Evolutionary conservation across 768 basidiomycete species (phyloP).

Genomic region (Tubosaeta brunneosetosa): DNA sequence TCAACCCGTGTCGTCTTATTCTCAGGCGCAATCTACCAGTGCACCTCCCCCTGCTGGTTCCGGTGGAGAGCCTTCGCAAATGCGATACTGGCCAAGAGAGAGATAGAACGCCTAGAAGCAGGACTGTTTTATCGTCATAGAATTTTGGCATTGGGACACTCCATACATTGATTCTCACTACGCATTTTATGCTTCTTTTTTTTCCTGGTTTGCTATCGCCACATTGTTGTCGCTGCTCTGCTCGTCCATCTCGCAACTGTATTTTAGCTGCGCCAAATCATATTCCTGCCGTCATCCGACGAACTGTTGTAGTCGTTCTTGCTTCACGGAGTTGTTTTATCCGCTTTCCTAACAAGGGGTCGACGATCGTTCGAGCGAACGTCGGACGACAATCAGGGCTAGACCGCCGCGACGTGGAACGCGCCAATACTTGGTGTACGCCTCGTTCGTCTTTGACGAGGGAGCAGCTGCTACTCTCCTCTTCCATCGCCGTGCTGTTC

Average conservation of each 20-base stretch:
- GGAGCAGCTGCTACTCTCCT: neutral
- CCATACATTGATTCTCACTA: slow-evolving; percentile 4
- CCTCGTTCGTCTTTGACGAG: neutral
- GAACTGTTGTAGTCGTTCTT: neutral
- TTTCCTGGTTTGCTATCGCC: slow-evolving; percentile 4
- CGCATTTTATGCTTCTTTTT: slow-evolving; percentile 1
- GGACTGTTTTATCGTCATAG: slow-evolving; percentile 7
- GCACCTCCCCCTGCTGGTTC: slow-evolving; percentile 27
- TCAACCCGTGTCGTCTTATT: slow-evolving; percentile 24
- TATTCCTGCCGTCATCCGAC: slow-evolving; percentile 13
- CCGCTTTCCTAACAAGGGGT: slow-evolving; percentile 16
- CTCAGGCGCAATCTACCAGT: slow-evolving; percentile 21
- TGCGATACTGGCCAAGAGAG: slow-evolving; percentile 25
- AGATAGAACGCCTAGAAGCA: slow-evolving; percentile 11
- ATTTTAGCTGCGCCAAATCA: slow-evolving; percentile 6
- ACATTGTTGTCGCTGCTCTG: slow-evolving; percentile 9
- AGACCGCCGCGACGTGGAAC: neutral
- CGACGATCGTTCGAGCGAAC: slow-evolving; percentile 8
- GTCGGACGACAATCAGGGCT: slow-evolving; percentile 15
- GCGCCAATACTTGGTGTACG: neutral
- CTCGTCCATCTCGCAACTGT: slow-evolving; percentile 15
- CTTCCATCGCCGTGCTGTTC: slow-evolving; percentile 6
- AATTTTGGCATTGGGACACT: slow-evolving; percentile 14
- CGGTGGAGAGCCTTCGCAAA: slow-evolving; percentile 23
- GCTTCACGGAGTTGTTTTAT: slow-evolving; percentile 21